Base-by-base conservation (phyloP, 805 yeast species). In the Hagleromyces aurorensis region DNA sequence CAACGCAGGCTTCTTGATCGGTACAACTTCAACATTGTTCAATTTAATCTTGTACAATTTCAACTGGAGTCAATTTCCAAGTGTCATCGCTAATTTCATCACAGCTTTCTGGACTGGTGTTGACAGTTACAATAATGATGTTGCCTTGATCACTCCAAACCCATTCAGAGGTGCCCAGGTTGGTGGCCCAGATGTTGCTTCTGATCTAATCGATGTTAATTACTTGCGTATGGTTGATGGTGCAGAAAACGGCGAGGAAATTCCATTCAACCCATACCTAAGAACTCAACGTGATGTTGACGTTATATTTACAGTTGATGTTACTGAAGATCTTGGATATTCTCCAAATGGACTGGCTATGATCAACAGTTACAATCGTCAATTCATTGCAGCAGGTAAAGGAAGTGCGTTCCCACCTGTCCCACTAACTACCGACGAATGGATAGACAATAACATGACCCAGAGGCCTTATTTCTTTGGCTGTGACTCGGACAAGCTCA, bases 21-120 rank as follows among this genome's bases (percentile, higher is more conserved):
- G 93, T 21, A 77, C 94, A 5, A 82, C 94, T 2, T 79, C 94
- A 2, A 67, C 89, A 1, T 57, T 85, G 27, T 85, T 85, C 64
- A 84, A 82, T 50, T 75, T 73, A 51, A 62, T 78, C 29, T 48
- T 82, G n/a, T n/a, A n/a, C n/a, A n/a, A n/a, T n/a, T n/a, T n/a
- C n/a, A n/a, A n/a, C n/a, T n/a, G n/a, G n/a, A n/a, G n/a, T n/a
- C n/a, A n/a, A n/a, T 12, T 55, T 78, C 25, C 67, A 68, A 40
- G 53, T 80, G 34, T 37, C 69, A 3, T 35, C 62, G 3, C 73
- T 75, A n/a, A 56, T 57, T 11, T 40, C 75, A 8, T 59, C 63
- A 35, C 49, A 59, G 16, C 25, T 21, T 12, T 13, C 24, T 11
- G 44, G 27, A 33, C 41, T 4, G 62, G 59, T 17, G 56, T 74